These are phyloP conservation scores for Pichia sp. DNA, from an alignment of 1,139 yeast genomes.

Conservation along the genomic window DNA sequence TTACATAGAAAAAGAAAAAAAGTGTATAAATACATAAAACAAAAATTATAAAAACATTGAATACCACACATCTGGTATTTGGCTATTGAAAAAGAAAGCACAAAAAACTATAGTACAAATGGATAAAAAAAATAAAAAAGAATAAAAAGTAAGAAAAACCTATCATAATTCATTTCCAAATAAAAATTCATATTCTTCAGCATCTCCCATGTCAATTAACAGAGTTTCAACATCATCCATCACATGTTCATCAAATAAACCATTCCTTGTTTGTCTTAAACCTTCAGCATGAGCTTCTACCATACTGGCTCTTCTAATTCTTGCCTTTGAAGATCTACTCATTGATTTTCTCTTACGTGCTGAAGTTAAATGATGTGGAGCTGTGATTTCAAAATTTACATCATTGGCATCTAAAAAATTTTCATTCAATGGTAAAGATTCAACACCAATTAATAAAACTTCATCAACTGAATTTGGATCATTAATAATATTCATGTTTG, in stretches of 20 bases:
- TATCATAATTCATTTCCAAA: constrained; percentile 19
- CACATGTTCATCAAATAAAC: constrained; percentile 67
- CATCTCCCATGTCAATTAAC: constrained; percentile 30
- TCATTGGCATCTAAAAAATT: not conserved
- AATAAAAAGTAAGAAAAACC: not conserved
- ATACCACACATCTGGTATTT: too few relatives aligned
- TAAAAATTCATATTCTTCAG: constrained; percentile 28
- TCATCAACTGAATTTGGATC: constrained; percentile 11
- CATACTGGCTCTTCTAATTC: constrained; percentile 50
- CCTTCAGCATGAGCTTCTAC: constrained; percentile 76
- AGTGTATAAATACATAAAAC: too few relatives aligned
- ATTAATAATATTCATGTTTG: not conserved
- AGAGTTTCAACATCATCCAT: constrained; percentile 61
- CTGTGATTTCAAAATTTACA: constrained; percentile 11
- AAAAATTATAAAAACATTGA: too few relatives aligned
- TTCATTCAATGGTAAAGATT: constrained; percentile 5
- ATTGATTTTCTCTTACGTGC: constrained; percentile 12
- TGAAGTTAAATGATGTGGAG: constrained; percentile 7
- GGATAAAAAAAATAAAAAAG: not conserved
- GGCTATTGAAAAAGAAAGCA: too few relatives aligned
- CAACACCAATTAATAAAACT: constrained; percentile 15
- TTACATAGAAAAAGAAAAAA: too few relatives aligned
- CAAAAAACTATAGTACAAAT: not conserved
- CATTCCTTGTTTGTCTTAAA: constrained; percentile 63
- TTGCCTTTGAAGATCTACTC: constrained; percentile 19